Evolutionary conservation across 768 basidiomycete species (phyloP).

Genomic region (Boletus reticulatus): DNA sequence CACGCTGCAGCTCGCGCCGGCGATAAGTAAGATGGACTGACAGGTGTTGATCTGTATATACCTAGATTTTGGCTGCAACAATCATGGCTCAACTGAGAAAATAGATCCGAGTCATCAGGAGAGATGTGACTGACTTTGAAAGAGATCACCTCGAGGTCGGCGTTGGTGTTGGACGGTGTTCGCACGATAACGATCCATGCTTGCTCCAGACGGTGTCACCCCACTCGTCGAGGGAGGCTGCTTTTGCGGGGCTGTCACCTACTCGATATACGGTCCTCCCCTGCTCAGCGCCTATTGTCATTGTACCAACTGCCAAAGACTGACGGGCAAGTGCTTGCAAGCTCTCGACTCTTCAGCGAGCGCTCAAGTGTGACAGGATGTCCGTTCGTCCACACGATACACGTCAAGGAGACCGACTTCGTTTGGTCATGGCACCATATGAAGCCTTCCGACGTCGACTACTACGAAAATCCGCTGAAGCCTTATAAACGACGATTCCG

Average conservation of each 20-base stretch:
- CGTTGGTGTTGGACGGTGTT: too few relatives aligned
- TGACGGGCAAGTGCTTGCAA: constrained; percentile 42
- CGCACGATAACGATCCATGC: neutral
- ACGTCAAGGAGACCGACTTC: constrained; percentile 51
- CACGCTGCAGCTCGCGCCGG: too few relatives aligned
- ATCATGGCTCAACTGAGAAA: too few relatives aligned
- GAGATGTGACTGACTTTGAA: too few relatives aligned
- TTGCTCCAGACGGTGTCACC: constrained; percentile 5
- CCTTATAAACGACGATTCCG: constrained; percentile 61
- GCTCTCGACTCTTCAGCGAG: neutral
- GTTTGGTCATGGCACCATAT: constrained; percentile 40
- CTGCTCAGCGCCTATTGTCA: constrained; percentile 64
- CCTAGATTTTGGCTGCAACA: too few relatives aligned
- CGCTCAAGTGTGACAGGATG: constrained; percentile 26
- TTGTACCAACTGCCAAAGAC: constrained; percentile 65
- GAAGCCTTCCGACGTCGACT: constrained; percentile 39
- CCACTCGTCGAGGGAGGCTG: constrained; percentile 48
- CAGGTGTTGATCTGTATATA: too few relatives aligned
- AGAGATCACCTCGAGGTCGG: too few relatives aligned
- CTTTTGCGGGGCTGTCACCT: constrained; percentile 55
- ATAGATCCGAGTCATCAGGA: too few relatives aligned
- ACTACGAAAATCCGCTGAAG: constrained; percentile 47
- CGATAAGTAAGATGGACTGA: too few relatives aligned
- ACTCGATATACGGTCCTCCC: constrained; percentile 46
- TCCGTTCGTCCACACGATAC: constrained; percentile 62